Evolutionary conservation across 2,329 filamentous ascomycete species (phyloP).

Genomic region (Trichoderma pleuroti): DNA sequence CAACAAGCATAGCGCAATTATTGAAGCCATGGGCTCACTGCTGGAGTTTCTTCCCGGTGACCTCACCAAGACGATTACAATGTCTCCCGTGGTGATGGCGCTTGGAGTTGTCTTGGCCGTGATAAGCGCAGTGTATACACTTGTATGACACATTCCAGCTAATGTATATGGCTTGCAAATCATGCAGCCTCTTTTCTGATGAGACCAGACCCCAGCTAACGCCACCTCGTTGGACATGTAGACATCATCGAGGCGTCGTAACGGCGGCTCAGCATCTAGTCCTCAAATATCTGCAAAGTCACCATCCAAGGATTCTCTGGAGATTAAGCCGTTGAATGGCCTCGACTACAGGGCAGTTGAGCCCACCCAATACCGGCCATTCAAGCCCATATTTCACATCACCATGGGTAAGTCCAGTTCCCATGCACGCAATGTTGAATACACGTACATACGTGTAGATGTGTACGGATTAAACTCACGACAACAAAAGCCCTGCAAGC

Average conservation of each 20-base stretch:
- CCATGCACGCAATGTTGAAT: background rate
- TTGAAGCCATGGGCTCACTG: background rate
- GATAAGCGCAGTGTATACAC: background rate
- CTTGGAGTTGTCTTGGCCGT: background rate
- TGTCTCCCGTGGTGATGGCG: background rate
- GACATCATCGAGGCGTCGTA: background rate
- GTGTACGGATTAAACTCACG: background rate
- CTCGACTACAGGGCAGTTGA: constrained; percentile 41
- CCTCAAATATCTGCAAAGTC: background rate
- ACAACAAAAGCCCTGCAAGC: constrained; percentile 37
- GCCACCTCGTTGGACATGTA: background rate
- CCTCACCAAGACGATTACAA: background rate
- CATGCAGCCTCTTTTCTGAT: background rate
- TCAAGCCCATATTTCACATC: constrained; percentile 52
- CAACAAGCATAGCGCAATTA: background rate
- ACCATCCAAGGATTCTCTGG: background rate
- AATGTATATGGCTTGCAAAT: background rate
- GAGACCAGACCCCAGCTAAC: background rate
- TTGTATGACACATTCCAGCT: background rate
- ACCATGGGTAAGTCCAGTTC: constrained; percentile 46
- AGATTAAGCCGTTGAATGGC: constrained; percentile 27
- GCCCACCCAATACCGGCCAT: constrained; percentile 43
- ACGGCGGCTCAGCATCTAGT: too few species aligned
- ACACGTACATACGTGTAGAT: background rate
- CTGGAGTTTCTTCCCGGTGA: background rate